Evolutionary conservation across 768 basidiomycete species (phyloP), one percentile per base, ranked within the genome.

Genomic region (Pholiota microspora): DNA sequence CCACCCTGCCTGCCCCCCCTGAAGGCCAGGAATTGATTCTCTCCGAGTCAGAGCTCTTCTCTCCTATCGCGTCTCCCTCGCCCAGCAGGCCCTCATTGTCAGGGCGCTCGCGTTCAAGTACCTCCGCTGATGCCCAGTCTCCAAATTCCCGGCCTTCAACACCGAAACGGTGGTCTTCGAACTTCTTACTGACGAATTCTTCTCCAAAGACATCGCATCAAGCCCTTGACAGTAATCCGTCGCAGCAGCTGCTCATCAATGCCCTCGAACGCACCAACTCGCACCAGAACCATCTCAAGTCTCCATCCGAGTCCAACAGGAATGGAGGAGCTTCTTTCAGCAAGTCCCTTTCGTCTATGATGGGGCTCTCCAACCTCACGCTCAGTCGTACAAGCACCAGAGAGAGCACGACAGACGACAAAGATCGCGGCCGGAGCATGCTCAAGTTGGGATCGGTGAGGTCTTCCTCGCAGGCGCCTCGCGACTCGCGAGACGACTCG

Each of bases 281-380:
- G 55, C 61, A 70, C 9, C 62, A 51, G 24, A 47, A 31, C 8
- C 58, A 66, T 57, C 53, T 68, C 46, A 70, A 73, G 49, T 65
- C 76, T 4, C 64, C 74, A 1, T 45, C 35, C 25, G 78, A 80
- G 21, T 58, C 68, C 8, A 56, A 67, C 7, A 60, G 54, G 64
- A 63, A 74, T 69, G 59, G 63, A 9, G 78, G 78, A 32, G 80
- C 18, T 7, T 18, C 84, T 0, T 87, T 88, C 63, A 75, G 81
- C 51, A 84, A 81, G 70, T 80, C 88, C 0, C 75, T 92, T 54
- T 83, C 80, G 58, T 78, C 77, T 29, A 85, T 90, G 84, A 86
- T 90, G 72, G 84, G 84, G 1, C 74, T 88, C 28, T 84, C 86
- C 31, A 77, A 81, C 7, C 78, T 91, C 2, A 78, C 85, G 1